These are phyloP conservation scores for Cryptosporidium muris DNA, from an alignment of 169 alveolate genomes.

Conservation along the genomic window DNA sequence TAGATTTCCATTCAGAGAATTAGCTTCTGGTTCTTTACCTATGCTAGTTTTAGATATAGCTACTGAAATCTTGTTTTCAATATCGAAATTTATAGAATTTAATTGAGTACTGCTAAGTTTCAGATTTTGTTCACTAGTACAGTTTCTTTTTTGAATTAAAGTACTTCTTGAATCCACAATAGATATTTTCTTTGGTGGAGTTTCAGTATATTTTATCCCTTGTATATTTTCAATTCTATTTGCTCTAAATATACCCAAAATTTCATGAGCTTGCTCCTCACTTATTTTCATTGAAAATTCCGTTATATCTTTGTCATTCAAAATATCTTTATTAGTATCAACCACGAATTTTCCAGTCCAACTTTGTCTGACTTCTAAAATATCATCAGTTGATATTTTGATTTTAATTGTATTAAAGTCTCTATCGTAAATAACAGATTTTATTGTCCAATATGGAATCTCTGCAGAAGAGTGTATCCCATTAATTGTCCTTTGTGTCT, in stretches of 20 bases:
- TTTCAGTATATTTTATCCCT: slow-evolving; percentile 28
- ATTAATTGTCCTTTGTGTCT: slow-evolving; percentile 12
- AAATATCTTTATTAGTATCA: slow-evolving; percentile 8
- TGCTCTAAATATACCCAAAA: slow-evolving; percentile 55
- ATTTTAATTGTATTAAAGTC: slow-evolving; percentile 1
- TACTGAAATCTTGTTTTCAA: slow-evolving; percentile 22
- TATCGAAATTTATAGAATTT: slow-evolving; percentile 1
- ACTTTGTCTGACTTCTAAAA: slow-evolving; percentile 45
- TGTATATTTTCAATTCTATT: slow-evolving; percentile 49
- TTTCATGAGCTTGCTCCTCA: slow-evolving; percentile 59
- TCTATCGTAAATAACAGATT: slow-evolving; percentile 31
- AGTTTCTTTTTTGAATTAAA: slow-evolving; percentile 4
- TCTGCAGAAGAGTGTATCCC: slow-evolving; percentile 31
- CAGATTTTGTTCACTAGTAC: not conserved
- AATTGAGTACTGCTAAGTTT: slow-evolving; percentile 28
- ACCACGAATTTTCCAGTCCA: slow-evolving; percentile 60
- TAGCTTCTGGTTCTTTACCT: not conserved
- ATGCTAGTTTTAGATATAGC: slow-evolving; percentile 31
- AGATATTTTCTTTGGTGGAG: slow-evolving; percentile 56
- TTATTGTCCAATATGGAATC: slow-evolving; percentile 64
- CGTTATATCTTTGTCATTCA: slow-evolving; percentile 13
- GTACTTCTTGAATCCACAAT: slow-evolving; percentile 46
- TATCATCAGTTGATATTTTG: slow-evolving; percentile 31
- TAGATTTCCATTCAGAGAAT: not conserved
- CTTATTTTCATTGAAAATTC: slow-evolving; percentile 5